These are phyloP conservation scores for Dictyostelium discoideum DNA, from an alignment of 78 protist genomes.

Conservation along the genomic window dicty_2.7 NC_007088.5:2583001-2583500, in stretches of 20 bases:
- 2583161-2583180: background rate
- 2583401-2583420: background rate
- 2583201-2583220: background rate
- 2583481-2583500: no score
- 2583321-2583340: background rate
- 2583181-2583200: background rate
- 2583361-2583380: background rate
- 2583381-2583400: background rate
- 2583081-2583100: no score
- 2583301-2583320: background rate
- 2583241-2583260: background rate
- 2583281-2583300: background rate
- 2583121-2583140: background rate
- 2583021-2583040: no score
- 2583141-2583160: background rate
- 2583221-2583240: background rate
- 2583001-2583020: no score
- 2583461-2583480: background rate
- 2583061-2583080: background rate
- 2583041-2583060: background rate
- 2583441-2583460: background rate
- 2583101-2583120: background rate
- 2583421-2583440: background rate
- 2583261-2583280: background rate
- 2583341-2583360: background rate